Evolutionary conservation across 768 basidiomycete genomes (phyloP).

Genomic region (Lactarius hatsudake): DNA sequence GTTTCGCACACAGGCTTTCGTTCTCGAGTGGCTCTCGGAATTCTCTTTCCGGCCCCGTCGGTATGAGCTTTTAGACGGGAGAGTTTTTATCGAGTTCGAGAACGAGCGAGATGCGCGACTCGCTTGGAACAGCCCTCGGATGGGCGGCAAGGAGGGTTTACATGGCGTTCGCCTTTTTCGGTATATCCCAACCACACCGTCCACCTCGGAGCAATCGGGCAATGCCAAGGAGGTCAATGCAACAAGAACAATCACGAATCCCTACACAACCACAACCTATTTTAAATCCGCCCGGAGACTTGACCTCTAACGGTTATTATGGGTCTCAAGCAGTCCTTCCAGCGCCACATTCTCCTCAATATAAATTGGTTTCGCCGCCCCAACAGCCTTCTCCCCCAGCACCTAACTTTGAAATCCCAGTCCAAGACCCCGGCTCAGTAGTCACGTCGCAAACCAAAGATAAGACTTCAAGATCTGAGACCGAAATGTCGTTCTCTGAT

Average conservation of each 20-base stretch:
- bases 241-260: slow-evolving; percentile 10
- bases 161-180: slow-evolving; percentile 38
- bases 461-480: neutral
- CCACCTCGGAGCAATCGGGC: neutral
- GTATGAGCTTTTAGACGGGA: slow-evolving; percentile 36
- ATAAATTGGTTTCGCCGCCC: neutral
- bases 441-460: neutral
- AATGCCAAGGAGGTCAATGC: slow-evolving; percentile 1
- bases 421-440: neutral
- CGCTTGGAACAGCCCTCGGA: slow-evolving; percentile 50
- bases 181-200: slow-evolving; percentile 20
- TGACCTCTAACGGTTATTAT: neutral
- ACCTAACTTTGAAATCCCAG: neutral
- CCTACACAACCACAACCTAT: slow-evolving; percentile 2
- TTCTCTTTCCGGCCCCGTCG: slow-evolving; percentile 9
- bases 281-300: slow-evolving; percentile 3
- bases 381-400: neutral
- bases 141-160: slow-evolving; percentile 35
- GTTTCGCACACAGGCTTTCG: slow-evolving; percentile 42
- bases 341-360: neutral
- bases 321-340: neutral
- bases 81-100: slow-evolving; percentile 52
- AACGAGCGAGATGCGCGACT: slow-evolving; percentile 43
- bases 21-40: slow-evolving; percentile 44
- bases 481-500: neutral